A percentile compares a stretch with the other conserved stretches of the same genome.
Evolutionary conservation across 768 basidiomycete species (phyloP).

Genomic region (Exidia glandulosa): DNA sequence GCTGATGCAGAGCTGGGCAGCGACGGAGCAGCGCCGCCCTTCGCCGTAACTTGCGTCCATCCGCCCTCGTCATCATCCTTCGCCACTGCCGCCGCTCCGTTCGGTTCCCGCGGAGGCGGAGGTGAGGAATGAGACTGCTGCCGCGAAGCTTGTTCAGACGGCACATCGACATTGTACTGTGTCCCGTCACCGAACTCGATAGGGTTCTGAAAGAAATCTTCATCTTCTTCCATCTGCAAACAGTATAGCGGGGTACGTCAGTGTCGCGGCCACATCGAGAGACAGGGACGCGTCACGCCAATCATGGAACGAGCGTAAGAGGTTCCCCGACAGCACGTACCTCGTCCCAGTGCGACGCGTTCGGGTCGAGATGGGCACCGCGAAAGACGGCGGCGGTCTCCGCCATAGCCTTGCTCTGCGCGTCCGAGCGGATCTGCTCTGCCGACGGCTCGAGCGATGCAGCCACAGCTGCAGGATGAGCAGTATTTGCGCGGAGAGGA

Average conservation of each 20-base stretch:
- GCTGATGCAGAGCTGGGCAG: slow-evolving; percentile 33
- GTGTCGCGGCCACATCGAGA: too few relatives aligned
- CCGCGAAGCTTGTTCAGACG: slow-evolving; percentile 4
- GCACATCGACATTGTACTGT: slow-evolving; percentile 70
- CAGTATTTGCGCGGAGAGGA: slow-evolving; percentile 17
- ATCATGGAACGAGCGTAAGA: not conserved
- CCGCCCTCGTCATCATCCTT: not conserved
- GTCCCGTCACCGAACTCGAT: slow-evolving; percentile 95
- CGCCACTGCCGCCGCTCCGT: slow-evolving; percentile 8
- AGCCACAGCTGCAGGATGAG: too few relatives aligned
- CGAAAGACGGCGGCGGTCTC: slow-evolving; percentile 91
- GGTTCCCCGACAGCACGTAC: slow-evolving; percentile 32
- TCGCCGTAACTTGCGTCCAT: not conserved
- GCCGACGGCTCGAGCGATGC: slow-evolving; percentile 45
- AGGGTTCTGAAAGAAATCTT: slow-evolving; percentile 77
- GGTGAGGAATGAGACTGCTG: slow-evolving; percentile 10
- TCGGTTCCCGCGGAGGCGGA: slow-evolving; percentile 9
- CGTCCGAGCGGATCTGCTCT: slow-evolving; percentile 14
- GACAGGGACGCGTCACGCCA: not conserved
- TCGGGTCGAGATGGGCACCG: slow-evolving; percentile 86
- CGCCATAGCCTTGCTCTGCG: slow-evolving; percentile 52
- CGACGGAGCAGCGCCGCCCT: slow-evolving; percentile 3
- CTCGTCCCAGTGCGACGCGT: slow-evolving; percentile 97
- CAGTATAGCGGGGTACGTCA: too few relatives aligned
- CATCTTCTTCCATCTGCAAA: slow-evolving; percentile 77